Evolutionary conservation across 1,284 basidiomycete genomes (phyloP).

Genomic region (Leccinum pseudoinsigne): DNA sequence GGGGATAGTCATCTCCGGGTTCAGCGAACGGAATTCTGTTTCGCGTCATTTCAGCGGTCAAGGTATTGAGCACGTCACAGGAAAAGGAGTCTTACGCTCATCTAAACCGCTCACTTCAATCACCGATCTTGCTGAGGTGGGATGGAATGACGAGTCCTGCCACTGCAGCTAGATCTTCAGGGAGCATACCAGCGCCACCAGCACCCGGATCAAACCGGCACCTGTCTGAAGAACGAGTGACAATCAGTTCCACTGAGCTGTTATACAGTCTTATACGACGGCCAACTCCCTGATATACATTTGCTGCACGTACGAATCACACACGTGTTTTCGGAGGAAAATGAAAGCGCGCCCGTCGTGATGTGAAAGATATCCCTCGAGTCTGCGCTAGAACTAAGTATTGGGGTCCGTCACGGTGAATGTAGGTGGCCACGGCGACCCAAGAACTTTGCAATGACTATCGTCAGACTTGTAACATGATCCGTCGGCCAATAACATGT

Average conservation of each 20-base stretch:
- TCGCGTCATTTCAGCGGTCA: slow-evolving; percentile 6
- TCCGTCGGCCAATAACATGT: neutral
- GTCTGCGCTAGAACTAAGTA: no score
- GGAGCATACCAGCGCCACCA: slow-evolving; percentile 56
- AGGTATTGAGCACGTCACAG: neutral
- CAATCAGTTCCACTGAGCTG: no score
- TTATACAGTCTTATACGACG: no score
- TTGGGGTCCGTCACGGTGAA: no score
- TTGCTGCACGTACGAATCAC: no score
- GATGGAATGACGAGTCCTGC: slow-evolving; percentile 59
- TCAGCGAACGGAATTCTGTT: slow-evolving; percentile 91
- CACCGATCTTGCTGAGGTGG: slow-evolving; percentile 81
- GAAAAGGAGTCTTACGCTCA: slow-evolving; percentile 61
- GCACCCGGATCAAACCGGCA: slow-evolving; percentile 51
- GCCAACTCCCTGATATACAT: no score
- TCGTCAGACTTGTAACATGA: neutral
- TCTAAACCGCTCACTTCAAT: slow-evolving; percentile 77
- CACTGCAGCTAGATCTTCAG: slow-evolving; percentile 58
- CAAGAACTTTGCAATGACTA: neutral
- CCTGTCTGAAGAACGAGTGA: slow-evolving; percentile 17
- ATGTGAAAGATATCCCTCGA: no score
- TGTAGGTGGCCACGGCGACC: no score
- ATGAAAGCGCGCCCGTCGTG: no score
- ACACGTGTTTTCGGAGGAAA: no score
- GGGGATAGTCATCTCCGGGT: slow-evolving; percentile 94